A percentile compares a stretch with the other conserved stretches of the same genome.
Evolutionary conservation across 2,329 filamentous ascomycete genomes (phyloP).

Genomic region (Massarina eburnea): DNA sequence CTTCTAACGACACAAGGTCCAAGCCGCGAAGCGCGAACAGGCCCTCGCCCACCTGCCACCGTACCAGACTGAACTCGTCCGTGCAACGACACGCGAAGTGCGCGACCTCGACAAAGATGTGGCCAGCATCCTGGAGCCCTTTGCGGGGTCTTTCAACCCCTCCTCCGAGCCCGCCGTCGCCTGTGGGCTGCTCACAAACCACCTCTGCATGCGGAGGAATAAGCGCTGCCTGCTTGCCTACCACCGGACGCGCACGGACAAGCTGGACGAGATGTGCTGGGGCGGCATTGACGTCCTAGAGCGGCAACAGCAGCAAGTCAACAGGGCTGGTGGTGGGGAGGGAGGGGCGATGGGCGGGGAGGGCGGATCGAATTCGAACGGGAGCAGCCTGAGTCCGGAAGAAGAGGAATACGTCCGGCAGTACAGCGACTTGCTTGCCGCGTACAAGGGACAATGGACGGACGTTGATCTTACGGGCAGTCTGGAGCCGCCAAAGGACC

Average conservation of each 20-base stretch:
- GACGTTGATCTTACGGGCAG: constrained; percentile 95
- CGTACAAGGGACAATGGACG: constrained; percentile 97
- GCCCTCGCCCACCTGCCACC: constrained; percentile 82
- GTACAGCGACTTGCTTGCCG: constrained; percentile 89
- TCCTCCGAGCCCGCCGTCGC: constrained; percentile 79
- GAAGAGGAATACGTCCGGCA: constrained; percentile 95
- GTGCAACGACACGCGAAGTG: constrained; percentile 84
- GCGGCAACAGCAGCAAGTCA: constrained; percentile 53
- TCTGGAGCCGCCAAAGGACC: constrained; percentile 87
- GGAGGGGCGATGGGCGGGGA: constrained; percentile 43
- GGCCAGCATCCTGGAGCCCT: constrained; percentile 74
- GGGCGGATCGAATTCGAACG: constrained; percentile 43
- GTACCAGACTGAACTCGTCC: constrained; percentile 90
- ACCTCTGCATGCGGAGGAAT: constrained; percentile 92
- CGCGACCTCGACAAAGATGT: constrained; percentile 90
- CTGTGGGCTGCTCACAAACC: constrained; percentile 87
- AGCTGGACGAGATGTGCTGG: constrained; percentile 93
- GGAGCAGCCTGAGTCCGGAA: constrained; percentile 85
- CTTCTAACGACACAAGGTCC: constrained; percentile 61
- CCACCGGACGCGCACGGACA: constrained; percentile 85
- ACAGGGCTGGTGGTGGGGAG: constrained; percentile 21
- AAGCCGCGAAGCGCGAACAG: constrained; percentile 94
- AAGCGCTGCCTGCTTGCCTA: constrained; percentile 95
- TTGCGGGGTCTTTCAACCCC: constrained; percentile 83
- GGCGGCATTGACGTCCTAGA: constrained; percentile 82